phyloP scores from a whole-genome alignment of 768 basidiomycete species.

The Mycena maculata region DNA sequence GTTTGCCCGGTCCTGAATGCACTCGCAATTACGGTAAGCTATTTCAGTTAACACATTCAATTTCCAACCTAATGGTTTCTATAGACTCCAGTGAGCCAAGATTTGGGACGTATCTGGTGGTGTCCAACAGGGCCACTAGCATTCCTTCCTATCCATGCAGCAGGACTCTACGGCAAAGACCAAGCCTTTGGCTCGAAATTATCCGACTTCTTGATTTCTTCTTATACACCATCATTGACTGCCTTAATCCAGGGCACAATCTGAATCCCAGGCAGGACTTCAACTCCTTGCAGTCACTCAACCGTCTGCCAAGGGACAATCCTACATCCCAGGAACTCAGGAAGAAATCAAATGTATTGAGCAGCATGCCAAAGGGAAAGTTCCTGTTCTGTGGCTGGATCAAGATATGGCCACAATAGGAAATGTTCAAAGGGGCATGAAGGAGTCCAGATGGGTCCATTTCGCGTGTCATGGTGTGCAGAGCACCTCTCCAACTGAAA shows the following conservation, averaged over 20 bases:
- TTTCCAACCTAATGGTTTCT: constrained; percentile 1
- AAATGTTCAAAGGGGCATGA: too few relatives aligned
- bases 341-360: neutral
- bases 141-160: neutral
- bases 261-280: too few relatives aligned
- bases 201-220: neutral
- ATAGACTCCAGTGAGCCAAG: neutral
- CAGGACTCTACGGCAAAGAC: too few relatives aligned
- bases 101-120: too few relatives aligned
- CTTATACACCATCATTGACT: constrained; percentile 11
- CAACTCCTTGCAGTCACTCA: too few relatives aligned
- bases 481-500: too few relatives aligned
- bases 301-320: too few relatives aligned
- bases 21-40: neutral
- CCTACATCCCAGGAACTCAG: neutral
- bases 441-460: too few relatives aligned
- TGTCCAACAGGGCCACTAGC: too few relatives aligned
- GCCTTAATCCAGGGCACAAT: constrained; percentile 4
- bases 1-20: neutral
- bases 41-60: neutral
- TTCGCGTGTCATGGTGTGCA: too few relatives aligned
- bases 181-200: constrained; percentile 3
- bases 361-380: neutral
- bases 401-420: too few relatives aligned
- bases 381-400: too few relatives aligned